These are phyloP conservation scores for Amborella trichopoda DNA, from an alignment of 164 flowering plant species.

Conservation along the genomic window DNA sequence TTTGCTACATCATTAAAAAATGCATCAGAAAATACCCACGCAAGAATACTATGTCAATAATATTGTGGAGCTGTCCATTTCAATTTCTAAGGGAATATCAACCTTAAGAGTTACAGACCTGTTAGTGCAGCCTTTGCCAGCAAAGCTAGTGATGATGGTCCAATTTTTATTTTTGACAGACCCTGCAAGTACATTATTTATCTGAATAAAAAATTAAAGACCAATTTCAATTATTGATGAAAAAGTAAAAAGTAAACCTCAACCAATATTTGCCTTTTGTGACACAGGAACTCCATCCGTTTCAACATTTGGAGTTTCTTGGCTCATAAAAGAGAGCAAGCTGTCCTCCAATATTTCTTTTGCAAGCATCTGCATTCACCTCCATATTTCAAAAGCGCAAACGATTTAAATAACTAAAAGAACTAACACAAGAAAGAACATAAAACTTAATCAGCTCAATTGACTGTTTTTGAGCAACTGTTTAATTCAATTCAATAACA, in stretches of 20 bases:
- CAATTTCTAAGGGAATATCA: neutral
- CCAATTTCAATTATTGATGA: neutral
- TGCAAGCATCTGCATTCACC: constrained; percentile 98
- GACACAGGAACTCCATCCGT: constrained; percentile 45
- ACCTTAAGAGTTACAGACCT: constrained; percentile 39
- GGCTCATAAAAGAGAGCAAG: constrained; percentile 52
- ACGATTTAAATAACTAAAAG: neutral
- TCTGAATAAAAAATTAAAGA: neutral
- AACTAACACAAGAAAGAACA: too few relatives aligned
- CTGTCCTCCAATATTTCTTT: constrained; percentile 76
- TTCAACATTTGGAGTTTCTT: constrained; percentile 49
- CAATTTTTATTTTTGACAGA: constrained; percentile 60
- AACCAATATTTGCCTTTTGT: constrained; percentile 36
- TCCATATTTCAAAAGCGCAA: too few relatives aligned
- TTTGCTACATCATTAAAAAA: constrained; percentile 34
- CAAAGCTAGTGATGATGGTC: constrained; percentile 69
- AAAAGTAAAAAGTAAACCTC: neutral
- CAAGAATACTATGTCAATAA: neutral
- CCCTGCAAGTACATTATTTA: constrained; percentile 27
- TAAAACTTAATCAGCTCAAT: too few relatives aligned
- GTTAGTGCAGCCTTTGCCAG: constrained; percentile 72
- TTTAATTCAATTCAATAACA: too few relatives aligned
- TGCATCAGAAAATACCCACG: neutral
- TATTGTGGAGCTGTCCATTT: too few relatives aligned
- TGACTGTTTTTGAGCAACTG: too few relatives aligned